Evolutionary conservation across 2,329 filamentous ascomycete species (phyloP).

Genomic region (Calonectria pauciramosa): DNA sequence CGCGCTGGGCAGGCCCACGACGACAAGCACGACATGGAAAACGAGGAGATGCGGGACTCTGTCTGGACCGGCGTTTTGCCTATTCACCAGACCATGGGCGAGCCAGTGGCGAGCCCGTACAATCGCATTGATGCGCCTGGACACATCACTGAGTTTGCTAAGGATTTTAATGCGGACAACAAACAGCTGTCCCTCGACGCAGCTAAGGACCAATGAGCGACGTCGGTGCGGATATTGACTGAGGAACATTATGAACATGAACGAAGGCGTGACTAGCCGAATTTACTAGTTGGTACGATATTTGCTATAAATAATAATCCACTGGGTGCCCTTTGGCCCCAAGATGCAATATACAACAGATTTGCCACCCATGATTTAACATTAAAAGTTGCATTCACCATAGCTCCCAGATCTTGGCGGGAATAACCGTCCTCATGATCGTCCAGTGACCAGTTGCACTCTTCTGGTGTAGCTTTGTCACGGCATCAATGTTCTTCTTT

Average conservation of each 20-base stretch:
- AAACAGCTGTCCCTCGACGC: conserved; percentile 46
- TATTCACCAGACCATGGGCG: conserved; percentile 73
- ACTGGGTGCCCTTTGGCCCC: not conserved
- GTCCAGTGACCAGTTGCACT: conserved; percentile 90
- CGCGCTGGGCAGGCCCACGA: conserved; percentile 74
- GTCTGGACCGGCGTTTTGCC: conserved; percentile 73
- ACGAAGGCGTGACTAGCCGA: not conserved
- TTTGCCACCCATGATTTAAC: not conserved
- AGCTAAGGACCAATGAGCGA: conserved; percentile 36
- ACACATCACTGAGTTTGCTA: conserved; percentile 67
- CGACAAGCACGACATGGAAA: conserved; percentile 62
- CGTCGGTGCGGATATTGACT: not conserved
- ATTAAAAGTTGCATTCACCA: conserved; percentile 69
- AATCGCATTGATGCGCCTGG: conserved; percentile 74
- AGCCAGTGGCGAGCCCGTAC: conserved; percentile 71
- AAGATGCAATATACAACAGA: conserved; percentile 12
- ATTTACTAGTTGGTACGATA: not conserved
- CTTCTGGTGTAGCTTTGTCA: conserved; percentile 79
- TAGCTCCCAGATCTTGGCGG: conserved; percentile 84
- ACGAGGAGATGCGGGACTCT: conserved; percentile 55
- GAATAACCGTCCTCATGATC: conserved; percentile 90
- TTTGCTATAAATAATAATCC: not conserved
- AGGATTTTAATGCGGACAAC: conserved; percentile 54
- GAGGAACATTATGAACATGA: no score
- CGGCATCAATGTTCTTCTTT: conserved; percentile 73